Percentiles rank a stretch among this genome's conserved stretches.
Evolutionary conservation across 1,139 yeast species (phyloP).

Genomic region (Blastobotrys arbuscula): DNA sequence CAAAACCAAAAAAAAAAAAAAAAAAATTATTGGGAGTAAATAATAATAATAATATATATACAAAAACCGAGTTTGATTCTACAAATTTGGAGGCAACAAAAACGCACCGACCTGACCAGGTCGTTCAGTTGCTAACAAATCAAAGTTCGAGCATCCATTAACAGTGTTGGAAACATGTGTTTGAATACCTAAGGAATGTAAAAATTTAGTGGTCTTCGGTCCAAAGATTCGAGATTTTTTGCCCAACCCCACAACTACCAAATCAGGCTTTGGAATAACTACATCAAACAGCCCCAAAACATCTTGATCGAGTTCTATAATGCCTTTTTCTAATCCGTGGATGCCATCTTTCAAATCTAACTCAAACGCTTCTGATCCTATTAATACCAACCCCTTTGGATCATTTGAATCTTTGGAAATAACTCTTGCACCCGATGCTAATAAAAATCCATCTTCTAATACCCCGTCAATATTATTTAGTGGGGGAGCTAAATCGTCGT

Average conservation of each 20-base stretch:
- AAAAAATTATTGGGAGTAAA: not conserved
- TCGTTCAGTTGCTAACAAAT: constrained; percentile 72
- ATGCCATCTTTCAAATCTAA: constrained; percentile 42
- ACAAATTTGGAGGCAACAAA: constrained; percentile 64
- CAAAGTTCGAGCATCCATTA: constrained; percentile 67
- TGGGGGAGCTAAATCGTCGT: constrained; percentile 32
- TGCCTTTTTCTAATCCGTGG: constrained; percentile 33
- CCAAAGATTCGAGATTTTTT: constrained; percentile 56
- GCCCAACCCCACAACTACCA: constrained; percentile 67
- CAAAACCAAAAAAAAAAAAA: not conserved
- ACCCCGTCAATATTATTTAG: constrained; percentile 42
- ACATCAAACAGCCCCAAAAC: constrained; percentile 48
- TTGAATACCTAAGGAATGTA: constrained; percentile 59
- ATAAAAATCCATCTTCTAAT: constrained; percentile 41
- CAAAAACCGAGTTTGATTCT: too few relatives aligned
- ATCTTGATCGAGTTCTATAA: constrained; percentile 34
- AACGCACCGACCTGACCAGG: constrained; percentile 67
- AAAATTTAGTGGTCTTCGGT: constrained; percentile 44
- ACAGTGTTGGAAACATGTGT: constrained; percentile 60
- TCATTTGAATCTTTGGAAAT: constrained; percentile 46
- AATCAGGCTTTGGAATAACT: constrained; percentile 73
- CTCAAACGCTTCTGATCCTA: constrained; percentile 61
- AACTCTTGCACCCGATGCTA: constrained; percentile 41
- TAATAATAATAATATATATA: too few relatives aligned
- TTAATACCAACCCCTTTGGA: constrained; percentile 50